Evolutionary conservation across 2,329 filamentous ascomycete species (phyloP).

Genomic region (Metarhizium brunneum): DNA sequence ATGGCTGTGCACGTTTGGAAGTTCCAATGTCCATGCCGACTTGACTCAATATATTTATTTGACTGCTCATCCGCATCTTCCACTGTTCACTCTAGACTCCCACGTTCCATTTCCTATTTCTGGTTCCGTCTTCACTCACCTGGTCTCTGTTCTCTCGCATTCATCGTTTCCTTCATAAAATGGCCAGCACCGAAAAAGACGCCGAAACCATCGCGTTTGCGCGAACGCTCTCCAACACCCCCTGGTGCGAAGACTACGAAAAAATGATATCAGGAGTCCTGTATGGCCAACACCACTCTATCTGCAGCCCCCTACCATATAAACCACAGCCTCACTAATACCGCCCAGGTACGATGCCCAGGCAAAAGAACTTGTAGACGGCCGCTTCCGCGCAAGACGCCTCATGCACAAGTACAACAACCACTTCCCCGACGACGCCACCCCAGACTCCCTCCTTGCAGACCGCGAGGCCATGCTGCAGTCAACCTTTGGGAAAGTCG

Average conservation of each 20-base stretch:
- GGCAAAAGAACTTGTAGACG: slow-evolving; percentile 36
- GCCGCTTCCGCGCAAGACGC: slow-evolving; percentile 43
- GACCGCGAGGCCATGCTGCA: slow-evolving; percentile 36
- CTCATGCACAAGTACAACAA: slow-evolving; percentile 51
- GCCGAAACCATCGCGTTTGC: slow-evolving; percentile 32
- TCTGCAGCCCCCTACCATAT: neutral
- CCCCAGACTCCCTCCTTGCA: slow-evolving; percentile 26
- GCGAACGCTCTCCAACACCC: slow-evolving; percentile 38
- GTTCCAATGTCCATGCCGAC: too few species aligned
- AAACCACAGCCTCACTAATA: neutral
- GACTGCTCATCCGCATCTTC: too few species aligned
- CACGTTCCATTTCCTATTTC: too few species aligned
- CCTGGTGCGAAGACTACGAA: slow-evolving; percentile 52
- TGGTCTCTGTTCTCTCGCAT: neutral
- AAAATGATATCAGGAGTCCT: slow-evolving; percentile 57
- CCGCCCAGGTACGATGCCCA: slow-evolving; percentile 38
- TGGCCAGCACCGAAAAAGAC: slow-evolving; percentile 28
- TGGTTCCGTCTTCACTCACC: neutral
- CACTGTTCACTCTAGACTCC: too few species aligned
- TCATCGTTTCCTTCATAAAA: slow-evolving; percentile 4
- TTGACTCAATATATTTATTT: too few species aligned
- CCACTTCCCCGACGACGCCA: slow-evolving; percentile 40
- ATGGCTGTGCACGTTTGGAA: too few species aligned
- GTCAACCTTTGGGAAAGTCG: slow-evolving; percentile 39
- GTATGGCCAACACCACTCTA: slow-evolving; percentile 22